Percentiles rank a stretch among this genome's conserved stretches.
phyloP scores from a whole-genome alignment of 805 yeast species.

The Maudiozyma serrabonitensis region DNA sequence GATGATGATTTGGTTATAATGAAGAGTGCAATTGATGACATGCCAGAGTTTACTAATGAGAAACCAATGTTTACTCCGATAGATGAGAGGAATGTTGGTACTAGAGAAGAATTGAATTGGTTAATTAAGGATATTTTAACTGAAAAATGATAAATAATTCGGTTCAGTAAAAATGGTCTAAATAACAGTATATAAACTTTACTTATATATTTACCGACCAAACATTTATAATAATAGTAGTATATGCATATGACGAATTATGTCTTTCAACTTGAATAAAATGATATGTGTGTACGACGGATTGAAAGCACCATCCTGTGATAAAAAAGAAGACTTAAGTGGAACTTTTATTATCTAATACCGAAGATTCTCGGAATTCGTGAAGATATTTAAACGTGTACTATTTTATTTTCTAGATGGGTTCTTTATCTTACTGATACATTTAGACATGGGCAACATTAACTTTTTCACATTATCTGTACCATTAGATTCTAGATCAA shows the following conservation, averaged over 20 bases:
- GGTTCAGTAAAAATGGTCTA: neutral
- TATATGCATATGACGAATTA: neutral
- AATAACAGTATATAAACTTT: neutral
- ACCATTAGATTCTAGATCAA: slow-evolving; percentile 17
- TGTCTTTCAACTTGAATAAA: neutral
- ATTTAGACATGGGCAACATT: slow-evolving; percentile 11
- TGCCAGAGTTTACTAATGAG: slow-evolving; percentile 24
- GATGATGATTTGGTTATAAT: slow-evolving; percentile 37
- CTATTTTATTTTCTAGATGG: neutral
- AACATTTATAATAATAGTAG: neutral
- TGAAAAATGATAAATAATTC: slow-evolving; percentile 13
- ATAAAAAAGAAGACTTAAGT: too few species aligned
- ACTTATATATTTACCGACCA: neutral
- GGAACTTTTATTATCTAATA: too few species aligned
- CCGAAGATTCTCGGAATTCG: too few species aligned
- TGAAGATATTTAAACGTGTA: too few species aligned
- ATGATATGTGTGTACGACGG: too few species aligned
- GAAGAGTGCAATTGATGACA: slow-evolving; percentile 28
- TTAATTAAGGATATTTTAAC: slow-evolving; percentile 57
- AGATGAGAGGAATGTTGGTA: slow-evolving; percentile 39
- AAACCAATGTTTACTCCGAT: slow-evolving; percentile 27
- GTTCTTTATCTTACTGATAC: slow-evolving; percentile 3
- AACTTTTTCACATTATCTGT: slow-evolving; percentile 5
- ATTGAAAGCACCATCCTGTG: too few species aligned
- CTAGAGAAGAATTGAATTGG: slow-evolving; percentile 64